Base-by-base conservation (phyloP, 2,329 filamentous ascomycete species). In the Cadophora gregata region DNA sequence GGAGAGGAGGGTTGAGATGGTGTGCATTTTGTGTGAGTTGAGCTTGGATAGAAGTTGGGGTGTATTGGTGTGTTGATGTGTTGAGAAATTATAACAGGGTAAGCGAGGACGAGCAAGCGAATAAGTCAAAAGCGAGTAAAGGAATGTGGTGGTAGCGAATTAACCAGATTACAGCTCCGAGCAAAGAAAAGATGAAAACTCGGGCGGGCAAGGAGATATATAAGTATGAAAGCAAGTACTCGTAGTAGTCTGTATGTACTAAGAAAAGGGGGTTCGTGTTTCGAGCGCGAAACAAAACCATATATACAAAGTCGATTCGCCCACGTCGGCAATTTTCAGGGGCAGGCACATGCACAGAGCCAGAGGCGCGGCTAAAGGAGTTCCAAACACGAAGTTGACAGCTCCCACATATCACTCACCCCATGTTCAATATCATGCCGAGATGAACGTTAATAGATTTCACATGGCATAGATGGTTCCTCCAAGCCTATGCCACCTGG, bases 1-100 rank as follows among this genome's bases (percentile, higher is more conserved):
- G 7, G 45, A n/a, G 21, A 69, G 14, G n/a, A 63, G 45, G 12
- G 27, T 33, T 47, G 59, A 59, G 4, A 62, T 9, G 7, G 64
- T 64, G 31, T 55, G 45, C 63, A 65, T 65, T 31, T 42, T 67
- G 63, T n/a, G n/a, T 83, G 81, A 67, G 12, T 42, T 24, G n/a
- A 38, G 31, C n/a, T n/a, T n/a, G n/a, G n/a, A n/a, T n/a, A n/a
- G n/a, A n/a, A n/a, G n/a, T n/a, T n/a, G n/a, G n/a, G n/a, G n/a
- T n/a, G n/a, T n/a, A n/a, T n/a, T n/a, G n/a, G n/a, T n/a, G 2
- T 21, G 42, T 47, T 47, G 25, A 48, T 19, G 24, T 25, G 31
- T 19, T 25, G 21, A 29, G 56, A 4, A 45, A 27, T 42, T 16
- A 27, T 59, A 60, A 33, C 10, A 48, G n/a, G n/a, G 38, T 24